Base-by-base conservation (phyloP, 768 basidiomycete genomes). In the Phanerochaete sordida region DNA sequence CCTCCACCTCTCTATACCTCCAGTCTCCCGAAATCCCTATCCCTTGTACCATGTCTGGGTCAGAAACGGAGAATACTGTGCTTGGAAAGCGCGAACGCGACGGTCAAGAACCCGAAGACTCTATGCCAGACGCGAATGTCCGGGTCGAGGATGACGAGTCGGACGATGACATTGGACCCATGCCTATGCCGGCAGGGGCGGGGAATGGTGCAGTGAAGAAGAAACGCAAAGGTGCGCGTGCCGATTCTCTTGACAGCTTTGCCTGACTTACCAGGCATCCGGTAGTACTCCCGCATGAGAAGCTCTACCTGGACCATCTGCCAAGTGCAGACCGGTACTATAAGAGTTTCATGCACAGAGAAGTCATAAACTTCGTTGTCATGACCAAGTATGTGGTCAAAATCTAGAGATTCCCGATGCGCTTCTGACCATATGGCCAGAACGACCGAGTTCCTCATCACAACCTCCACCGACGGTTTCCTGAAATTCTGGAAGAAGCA, bases 401-500 rank as follows among this genome's bases (percentile, higher is more conserved):
- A 26, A 27, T 19, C 4, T 11, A 9, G 19, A 7, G 33, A 7
- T 35, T 35, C 13, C 33, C 13, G 33, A n/a, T 46, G 19, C 24
- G 28, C n/a, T 11, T 56, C 39, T n/a, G 13, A 28, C 21, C 53
- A 16, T 26, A 37, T 21, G 1, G 24, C 19, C 65, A 97, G 96
- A 72, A 96, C 8, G 4, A 43, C 94, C 13, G 87, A 94, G 59
- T 99, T 98, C 69, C 69, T 98, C 45, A 81, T 99, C 51, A 99
- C 97, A 7, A 95, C 96, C 1, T 98, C 96, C 2, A 74, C 94
- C 11, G 97, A 98, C 70, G 97, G 97, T 1, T 90, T 95, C 73
- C 74, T 98, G 63, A 99, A 99, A 72, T 75, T 99, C n/a, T 99
- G 97, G 97, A 98, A 97, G 79, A 99, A 99, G 74, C 95, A 97